Evolutionary conservation across 345 rosid species (phyloP), one percentile per base, ranked within the genome.

Genomic region (Eucalyptus pauciflora): DNA sequence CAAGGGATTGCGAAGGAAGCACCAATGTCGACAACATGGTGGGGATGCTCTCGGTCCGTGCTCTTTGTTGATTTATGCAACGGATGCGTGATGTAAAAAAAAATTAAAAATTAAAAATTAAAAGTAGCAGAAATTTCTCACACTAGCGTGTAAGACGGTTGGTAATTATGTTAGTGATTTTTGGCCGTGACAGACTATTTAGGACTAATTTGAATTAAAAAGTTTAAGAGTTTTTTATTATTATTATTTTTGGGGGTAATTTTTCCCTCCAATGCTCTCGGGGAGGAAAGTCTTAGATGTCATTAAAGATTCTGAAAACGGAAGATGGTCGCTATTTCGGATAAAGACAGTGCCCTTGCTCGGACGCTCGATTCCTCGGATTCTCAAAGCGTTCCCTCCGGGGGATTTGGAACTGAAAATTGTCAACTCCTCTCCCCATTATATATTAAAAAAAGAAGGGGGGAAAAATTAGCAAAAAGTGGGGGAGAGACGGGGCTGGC

Each of bases 131-230:
- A 52, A 51, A 52, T 18, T 18, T 4, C 4, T 9, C 24, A 52
- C 24, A 18, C 18, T 0, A 18, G 5, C 0, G 2, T 1, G 0
- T 22, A 10, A 56, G 5, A 0, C 0, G 2, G 1, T 22, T 9
- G 5, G 12, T 22, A 10, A 22, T 24, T 9, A 24, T 56, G 29
- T 56, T 56, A 9, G 24, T 0, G 6, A 24, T 24, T 56, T 56
- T 56, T 10, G 0, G 2, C 0, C 0, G 1, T 60, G 3, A 17
- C 3, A 17, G 54, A 16, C 54, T 51, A 17, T 17, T 51, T 7
- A 17, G 22, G 56, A 51, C 22, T 51, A 51, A 51, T 51, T 4
- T 9, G 37, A 17, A 51, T 51, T 17, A 51, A 51, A 22, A 17
- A 51, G 56, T 51, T 51, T 51, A 51, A 7, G 2, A 22, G 2